A percentile compares a stretch with the other conserved stretches of the same genome.
Conservation (phyloP, 768 basidiomycete genomes). For the Boletus fagicola region DNA sequence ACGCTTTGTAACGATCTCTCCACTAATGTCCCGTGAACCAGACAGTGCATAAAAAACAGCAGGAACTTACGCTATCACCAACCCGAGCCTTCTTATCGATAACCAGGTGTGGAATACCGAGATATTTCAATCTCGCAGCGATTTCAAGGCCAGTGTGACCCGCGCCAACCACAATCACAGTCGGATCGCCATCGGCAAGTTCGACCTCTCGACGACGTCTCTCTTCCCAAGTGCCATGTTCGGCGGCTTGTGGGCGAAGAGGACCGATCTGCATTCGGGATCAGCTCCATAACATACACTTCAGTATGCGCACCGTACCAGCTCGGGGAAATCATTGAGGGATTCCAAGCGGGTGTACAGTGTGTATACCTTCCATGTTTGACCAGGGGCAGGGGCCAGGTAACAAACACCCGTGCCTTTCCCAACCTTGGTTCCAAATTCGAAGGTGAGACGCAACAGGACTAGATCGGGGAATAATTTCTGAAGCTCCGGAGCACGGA, state of each 20-base stretch:
- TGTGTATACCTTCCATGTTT: constrained; percentile 58
- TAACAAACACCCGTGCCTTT: constrained; percentile 52
- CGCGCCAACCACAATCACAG: constrained; percentile 61
- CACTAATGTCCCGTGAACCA: constrained; percentile 32
- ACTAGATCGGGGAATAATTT: constrained; percentile 51
- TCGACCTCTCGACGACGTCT: constrained; percentile 41
- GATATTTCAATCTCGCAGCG: constrained; percentile 62
- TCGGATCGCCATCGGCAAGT: constrained; percentile 50
- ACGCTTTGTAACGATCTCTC: constrained; percentile 57
- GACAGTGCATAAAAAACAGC: too few species aligned
- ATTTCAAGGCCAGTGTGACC: constrained; percentile 67
- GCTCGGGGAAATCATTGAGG: constrained; percentile 55
- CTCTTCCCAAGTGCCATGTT: constrained; percentile 57
- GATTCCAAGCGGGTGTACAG: constrained; percentile 61
- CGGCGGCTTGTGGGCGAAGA: constrained; percentile 40
- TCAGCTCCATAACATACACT: neutral
- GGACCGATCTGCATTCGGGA: constrained; percentile 32
- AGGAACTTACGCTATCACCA: constrained; percentile 42
- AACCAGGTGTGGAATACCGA: constrained; percentile 55
- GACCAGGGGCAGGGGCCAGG: constrained; percentile 44
- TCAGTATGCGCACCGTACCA: constrained; percentile 19
- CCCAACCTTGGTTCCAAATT: constrained; percentile 51
- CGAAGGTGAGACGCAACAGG: constrained; percentile 56
- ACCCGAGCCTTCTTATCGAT: constrained; percentile 52
- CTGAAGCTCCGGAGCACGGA: constrained; percentile 34